Base-by-base conservation (phyloP, 306 rosid genomes). In the Acmispon strigosus region DNA sequence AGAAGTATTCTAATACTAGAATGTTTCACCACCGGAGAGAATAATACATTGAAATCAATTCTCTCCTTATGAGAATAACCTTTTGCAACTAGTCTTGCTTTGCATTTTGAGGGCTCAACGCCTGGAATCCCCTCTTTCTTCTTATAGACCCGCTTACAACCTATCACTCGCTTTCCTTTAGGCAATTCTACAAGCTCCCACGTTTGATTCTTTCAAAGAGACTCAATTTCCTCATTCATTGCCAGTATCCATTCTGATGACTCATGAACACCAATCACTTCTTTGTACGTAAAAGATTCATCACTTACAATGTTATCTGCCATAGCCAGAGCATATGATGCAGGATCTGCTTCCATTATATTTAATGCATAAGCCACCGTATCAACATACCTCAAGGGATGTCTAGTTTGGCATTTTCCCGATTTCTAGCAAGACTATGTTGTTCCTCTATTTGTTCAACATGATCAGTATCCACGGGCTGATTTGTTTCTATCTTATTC, bases 331-430 rank as follows among this genome's bases (percentile, higher is more conserved):
- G 49, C 49, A 44, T 1, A 44, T 10, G 49, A 3, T 44, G 12
- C 12, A 7, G 12, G 27, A 8, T 50, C 12, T 17, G 0, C n/a
- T n/a, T n/a, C n/a, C n/a, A n/a, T n/a, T n/a, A 4, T 0, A 4
- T 2, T 2, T 0, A 0, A 4, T 27, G 0, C 1, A 0, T 0
- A 0, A 2, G 34, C 3, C 5, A 4, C 3, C 5, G 0, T 0
- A 2, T n/a, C n/a, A n/a, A n/a, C n/a, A n/a, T n/a, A n/a, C n/a
- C n/a, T n/a, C n/a, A n/a, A n/a, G n/a, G n/a, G n/a, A n/a, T n/a
- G n/a, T n/a, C n/a, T n/a, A n/a, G n/a, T n/a, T n/a, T n/a, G n/a
- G n/a, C n/a, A n/a, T n/a, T n/a, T n/a, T n/a, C 3, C 34, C 34
- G 34, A 4, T 27, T 27, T 27, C 4, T 27, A 4, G 5, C 3